Evolutionary conservation across 768 basidiomycete genomes (phyloP).

Genomic region (Boletus huronensis): DNA sequence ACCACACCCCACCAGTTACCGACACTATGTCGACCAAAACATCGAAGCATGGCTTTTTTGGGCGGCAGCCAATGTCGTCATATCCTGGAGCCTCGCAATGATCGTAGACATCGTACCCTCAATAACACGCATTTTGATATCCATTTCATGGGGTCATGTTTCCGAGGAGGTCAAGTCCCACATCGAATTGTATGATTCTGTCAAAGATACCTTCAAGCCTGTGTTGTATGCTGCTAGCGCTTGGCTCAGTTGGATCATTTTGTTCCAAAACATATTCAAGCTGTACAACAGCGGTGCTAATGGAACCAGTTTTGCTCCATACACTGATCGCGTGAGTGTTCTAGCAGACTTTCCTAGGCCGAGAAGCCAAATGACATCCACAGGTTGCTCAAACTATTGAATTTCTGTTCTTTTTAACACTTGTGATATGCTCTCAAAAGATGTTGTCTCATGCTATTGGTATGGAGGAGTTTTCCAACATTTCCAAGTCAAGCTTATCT

Average conservation of each 20-base stretch:
- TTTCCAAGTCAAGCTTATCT: background rate
- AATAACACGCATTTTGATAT: slow-evolving; percentile 48
- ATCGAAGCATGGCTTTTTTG: slow-evolving; percentile 79
- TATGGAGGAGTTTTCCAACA: slow-evolving; percentile 10
- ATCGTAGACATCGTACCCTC: slow-evolving; percentile 66
- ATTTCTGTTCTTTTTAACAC: slow-evolving; percentile 72
- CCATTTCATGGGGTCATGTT: slow-evolving; percentile 70
- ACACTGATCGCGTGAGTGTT: slow-evolving; percentile 53
- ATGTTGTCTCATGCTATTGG: slow-evolving; percentile 69
- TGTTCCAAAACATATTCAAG: slow-evolving; percentile 63
- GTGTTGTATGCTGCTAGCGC: slow-evolving; percentile 66
- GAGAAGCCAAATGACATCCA: background rate
- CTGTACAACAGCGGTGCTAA: slow-evolving; percentile 45
- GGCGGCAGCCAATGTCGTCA: slow-evolving; percentile 71
- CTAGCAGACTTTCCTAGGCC: background rate
- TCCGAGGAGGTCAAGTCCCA: slow-evolving; percentile 63
- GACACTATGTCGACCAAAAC: slow-evolving; percentile 61
- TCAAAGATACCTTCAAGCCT: slow-evolving; percentile 69
- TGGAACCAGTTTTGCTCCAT: slow-evolving; percentile 49
- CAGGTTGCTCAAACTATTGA: slow-evolving; percentile 62
- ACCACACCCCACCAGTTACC: slow-evolving; percentile 50
- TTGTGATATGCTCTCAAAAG: slow-evolving; percentile 59
- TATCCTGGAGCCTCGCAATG: slow-evolving; percentile 78
- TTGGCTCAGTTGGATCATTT: slow-evolving; percentile 74
- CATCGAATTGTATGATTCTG: slow-evolving; percentile 65